phyloP scores from a whole-genome alignment of 2,329 filamentous ascomycete genomes.

The Cadophora gregata region DNA sequence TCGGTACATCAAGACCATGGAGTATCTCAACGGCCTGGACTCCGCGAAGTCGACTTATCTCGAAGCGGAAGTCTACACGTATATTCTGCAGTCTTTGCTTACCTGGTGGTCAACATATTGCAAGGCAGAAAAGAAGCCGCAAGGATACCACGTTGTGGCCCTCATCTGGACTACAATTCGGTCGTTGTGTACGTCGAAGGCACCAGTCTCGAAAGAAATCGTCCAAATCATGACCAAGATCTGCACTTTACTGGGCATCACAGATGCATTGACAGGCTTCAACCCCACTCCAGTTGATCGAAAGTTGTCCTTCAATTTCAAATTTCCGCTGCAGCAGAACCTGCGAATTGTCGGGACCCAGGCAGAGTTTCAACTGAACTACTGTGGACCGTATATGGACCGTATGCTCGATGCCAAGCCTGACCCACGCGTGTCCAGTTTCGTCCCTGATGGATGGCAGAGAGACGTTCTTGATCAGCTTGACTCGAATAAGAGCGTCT shows the following conservation, averaged over 20 bases:
- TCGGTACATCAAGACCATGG: conserved; percentile 39
- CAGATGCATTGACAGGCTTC: conserved; percentile 39
- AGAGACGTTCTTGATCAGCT: conserved; percentile 74
- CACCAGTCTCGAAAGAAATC: conserved; percentile 51
- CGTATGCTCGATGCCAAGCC: conserved; percentile 72
- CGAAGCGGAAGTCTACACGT: conserved; percentile 48
- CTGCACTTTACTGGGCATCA: conserved; percentile 45
- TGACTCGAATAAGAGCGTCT: conserved; percentile 71
- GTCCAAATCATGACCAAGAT: conserved; percentile 44
- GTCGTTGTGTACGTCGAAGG: conserved; percentile 46
- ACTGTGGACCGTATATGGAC: conserved; percentile 77
- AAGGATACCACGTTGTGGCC: conserved; percentile 51
- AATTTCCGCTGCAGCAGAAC: conserved; percentile 43
- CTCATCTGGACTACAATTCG: conserved; percentile 53
- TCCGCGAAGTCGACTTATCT: conserved; percentile 39
- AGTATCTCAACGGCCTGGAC: conserved; percentile 43
- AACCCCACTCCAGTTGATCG: conserved; percentile 42
- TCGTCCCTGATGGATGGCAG: conserved; percentile 80
- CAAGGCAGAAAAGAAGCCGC: conserved; percentile 42
- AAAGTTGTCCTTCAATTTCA: conserved; percentile 53
- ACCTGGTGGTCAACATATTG: conserved; percentile 54
- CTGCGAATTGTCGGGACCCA: conserved; percentile 48
- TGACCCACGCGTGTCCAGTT: conserved; percentile 70
- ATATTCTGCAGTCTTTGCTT: conserved; percentile 55
- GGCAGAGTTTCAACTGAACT: conserved; percentile 68